These are phyloP conservation scores for Phytophthora tubulina DNA, from an alignment of 352 stramenopile genomes.

Conservation along the genomic window DNA sequence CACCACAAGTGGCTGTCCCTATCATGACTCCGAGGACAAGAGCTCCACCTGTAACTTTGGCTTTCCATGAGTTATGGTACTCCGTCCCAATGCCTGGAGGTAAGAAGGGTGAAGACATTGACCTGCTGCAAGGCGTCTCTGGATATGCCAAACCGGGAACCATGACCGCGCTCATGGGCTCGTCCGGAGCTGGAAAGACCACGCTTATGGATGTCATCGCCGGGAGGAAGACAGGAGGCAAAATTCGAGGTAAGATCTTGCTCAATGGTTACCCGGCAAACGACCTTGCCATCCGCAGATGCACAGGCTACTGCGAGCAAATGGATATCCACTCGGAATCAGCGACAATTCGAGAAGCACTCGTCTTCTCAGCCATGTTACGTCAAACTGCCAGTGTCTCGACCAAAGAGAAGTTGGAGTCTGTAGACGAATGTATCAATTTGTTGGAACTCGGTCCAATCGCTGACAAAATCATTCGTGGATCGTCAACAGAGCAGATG, in stretches of 20 bases:
- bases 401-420: slow-evolving; percentile 49
- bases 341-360: slow-evolving; percentile 89
- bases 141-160: slow-evolving; percentile 68
- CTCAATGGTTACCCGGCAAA: slow-evolving; percentile 60
- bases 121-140: slow-evolving; percentile 86
- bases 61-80: slow-evolving; percentile 68
- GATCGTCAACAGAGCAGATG: slow-evolving; percentile 65
- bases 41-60: slow-evolving; percentile 50
- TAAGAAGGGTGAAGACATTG: slow-evolving; percentile 56
- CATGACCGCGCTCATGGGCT: slow-evolving; percentile 82
- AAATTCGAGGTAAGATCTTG: slow-evolving; percentile 74
- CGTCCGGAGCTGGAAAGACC: slow-evolving; percentile 90
- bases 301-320: slow-evolving; percentile 79
- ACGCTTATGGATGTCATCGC: slow-evolving; percentile 96
- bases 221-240: slow-evolving; percentile 90
- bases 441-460: slow-evolving; percentile 61
- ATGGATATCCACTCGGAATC: slow-evolving; percentile 93
- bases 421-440: slow-evolving; percentile 65
- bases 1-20: slow-evolving; percentile 27
- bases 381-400: slow-evolving; percentile 54
- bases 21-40: slow-evolving; percentile 28
- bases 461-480: slow-evolving; percentile 65
- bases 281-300: slow-evolving; percentile 57
- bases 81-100: slow-evolving; percentile 58
- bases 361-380: slow-evolving; percentile 91